Evolutionary conservation across 371 early-diverging fungal genomes (phyloP).

Genomic region (Nosema muscidifuracis): DNA sequence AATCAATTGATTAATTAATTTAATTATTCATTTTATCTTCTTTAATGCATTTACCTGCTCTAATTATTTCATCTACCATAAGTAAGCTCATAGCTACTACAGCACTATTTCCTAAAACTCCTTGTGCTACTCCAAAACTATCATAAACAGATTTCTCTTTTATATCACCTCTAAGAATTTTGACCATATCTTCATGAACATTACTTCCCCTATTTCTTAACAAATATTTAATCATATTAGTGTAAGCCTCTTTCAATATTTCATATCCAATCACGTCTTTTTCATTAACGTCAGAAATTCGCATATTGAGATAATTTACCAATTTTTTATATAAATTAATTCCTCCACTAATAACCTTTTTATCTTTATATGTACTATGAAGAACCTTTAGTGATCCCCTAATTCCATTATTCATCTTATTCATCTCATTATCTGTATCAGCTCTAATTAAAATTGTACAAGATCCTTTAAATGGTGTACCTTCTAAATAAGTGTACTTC

Average conservation of each 20-base stretch:
- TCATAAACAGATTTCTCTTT: slow-evolving; percentile 83
- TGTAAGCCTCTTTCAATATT: slow-evolving; percentile 36
- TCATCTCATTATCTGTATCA: slow-evolving; percentile 83
- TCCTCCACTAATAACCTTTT: slow-evolving; percentile 81
- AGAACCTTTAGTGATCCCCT: slow-evolving; percentile 94
- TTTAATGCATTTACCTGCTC: slow-evolving; percentile 66
- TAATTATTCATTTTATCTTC: slow-evolving; percentile 25
- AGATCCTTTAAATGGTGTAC: slow-evolving; percentile 69
- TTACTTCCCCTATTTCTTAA: slow-evolving; percentile 48
- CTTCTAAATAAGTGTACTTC: slow-evolving; percentile 97
- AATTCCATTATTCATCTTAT: slow-evolving; percentile 88
- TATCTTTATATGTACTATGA: slow-evolving; percentile 87
- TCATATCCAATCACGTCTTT: slow-evolving; percentile 43
- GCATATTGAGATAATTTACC: slow-evolving; percentile 28
- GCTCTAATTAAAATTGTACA: slow-evolving; percentile 93
- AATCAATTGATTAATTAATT: not conserved
- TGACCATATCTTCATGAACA: slow-evolving; percentile 39
- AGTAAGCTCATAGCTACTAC: slow-evolving; percentile 92
- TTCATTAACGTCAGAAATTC: slow-evolving; percentile 22
- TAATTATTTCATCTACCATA: slow-evolving; percentile 98
- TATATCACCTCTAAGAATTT: slow-evolving; percentile 29
- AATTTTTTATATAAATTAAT: slow-evolving; percentile 80
- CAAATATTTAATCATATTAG: slow-evolving; percentile 43
- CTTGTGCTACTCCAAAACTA: slow-evolving; percentile 86
- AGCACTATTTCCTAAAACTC: slow-evolving; percentile 68